Evolutionary conservation across 2,329 filamentous ascomycete species (phyloP), one percentile per base, ranked within the genome.

Genomic region (Cadophora sp.): DNA sequence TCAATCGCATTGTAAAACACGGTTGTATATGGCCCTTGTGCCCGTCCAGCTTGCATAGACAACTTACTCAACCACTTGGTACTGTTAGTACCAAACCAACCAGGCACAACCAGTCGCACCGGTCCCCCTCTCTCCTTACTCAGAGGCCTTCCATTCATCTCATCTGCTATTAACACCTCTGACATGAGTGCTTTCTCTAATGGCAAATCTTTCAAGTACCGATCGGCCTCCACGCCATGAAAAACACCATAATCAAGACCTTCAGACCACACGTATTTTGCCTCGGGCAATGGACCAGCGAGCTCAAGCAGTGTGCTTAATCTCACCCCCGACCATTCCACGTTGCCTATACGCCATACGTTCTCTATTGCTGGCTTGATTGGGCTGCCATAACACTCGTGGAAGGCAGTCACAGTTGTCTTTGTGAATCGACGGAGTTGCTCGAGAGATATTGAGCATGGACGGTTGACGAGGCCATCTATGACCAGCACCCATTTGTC

Each of bases 11-110:
- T 48, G 45, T 48, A 48, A 16, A 48, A 48, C 1, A 16, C 3
- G 16, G 45, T 48, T 48, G 45, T 48, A 20, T 48, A 48, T n/a
- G 45, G 45, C n/a, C 45, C 45, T 48, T 48, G 11, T 48, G 45
- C 45, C 11, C 45, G 45, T 48, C n/a, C 45, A 48, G 18, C 9
- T 20, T 48, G 45, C 18, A 48, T 4, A n/a, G 45, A 48, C 16
- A 48, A 22, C n/a, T 48, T 48, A 22, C 45, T 48, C 18, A 48
- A 48, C 45, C 45, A 48, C n/a, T 48, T 48, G 3, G 45, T 48
- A 22, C 45, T 48, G 18, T 48, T 48, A 8, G 45, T 48, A 4
- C 45, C 45, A 48, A 48, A 48, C 45, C 45, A 48, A 2, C 45
- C 45, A n/a, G 45, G 45, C 45, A 48, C 45, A 20, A 48, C n/a